Percentiles rank a stretch among this genome's conserved stretches.
Evolutionary conservation across 228 moss, liverwort and hornwort species (phyloP).

Genomic region (Sphagnum fallax): DNA sequence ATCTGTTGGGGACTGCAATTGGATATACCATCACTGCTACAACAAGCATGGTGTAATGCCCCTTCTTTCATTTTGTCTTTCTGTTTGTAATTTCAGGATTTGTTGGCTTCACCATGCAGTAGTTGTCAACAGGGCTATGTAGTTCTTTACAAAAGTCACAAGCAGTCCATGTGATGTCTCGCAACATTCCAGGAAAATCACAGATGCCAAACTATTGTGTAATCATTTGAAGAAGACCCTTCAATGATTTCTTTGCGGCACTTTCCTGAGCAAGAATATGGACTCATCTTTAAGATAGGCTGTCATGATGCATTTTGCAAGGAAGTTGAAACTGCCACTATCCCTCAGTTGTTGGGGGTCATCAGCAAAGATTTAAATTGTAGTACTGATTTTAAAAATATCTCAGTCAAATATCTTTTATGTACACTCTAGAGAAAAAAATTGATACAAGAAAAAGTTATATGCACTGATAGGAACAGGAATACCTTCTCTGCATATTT

Average conservation of each 20-base stretch:
- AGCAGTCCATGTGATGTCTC: not conserved
- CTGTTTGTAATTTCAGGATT: not conserved
- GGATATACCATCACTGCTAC: conserved; percentile 79
- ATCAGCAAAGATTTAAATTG: too few species aligned
- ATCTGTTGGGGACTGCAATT: conserved; percentile 68
- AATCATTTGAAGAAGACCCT: not conserved
- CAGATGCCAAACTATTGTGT: not conserved
- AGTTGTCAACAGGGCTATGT: not conserved
- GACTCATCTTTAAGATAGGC: not conserved
- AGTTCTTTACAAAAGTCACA: not conserved
- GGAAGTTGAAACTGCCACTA: too few species aligned
- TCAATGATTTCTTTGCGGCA: not conserved
- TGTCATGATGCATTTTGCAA: not conserved
- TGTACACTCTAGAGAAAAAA: too few species aligned
- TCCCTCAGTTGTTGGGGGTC: too few species aligned
- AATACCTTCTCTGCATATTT: too few species aligned
- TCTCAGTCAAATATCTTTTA: too few species aligned
- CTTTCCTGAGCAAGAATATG: not conserved
- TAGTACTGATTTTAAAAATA: too few species aligned
- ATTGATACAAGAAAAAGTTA: too few species aligned
- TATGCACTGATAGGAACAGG: too few species aligned
- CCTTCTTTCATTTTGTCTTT: not conserved
- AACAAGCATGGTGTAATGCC: conserved; percentile 48
- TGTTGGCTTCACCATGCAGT: not conserved
- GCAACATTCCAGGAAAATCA: too few species aligned